Evolutionary conservation across 352 stramenopile genomes (phyloP).

Genomic region (Pythium scleroteichum): DNA sequence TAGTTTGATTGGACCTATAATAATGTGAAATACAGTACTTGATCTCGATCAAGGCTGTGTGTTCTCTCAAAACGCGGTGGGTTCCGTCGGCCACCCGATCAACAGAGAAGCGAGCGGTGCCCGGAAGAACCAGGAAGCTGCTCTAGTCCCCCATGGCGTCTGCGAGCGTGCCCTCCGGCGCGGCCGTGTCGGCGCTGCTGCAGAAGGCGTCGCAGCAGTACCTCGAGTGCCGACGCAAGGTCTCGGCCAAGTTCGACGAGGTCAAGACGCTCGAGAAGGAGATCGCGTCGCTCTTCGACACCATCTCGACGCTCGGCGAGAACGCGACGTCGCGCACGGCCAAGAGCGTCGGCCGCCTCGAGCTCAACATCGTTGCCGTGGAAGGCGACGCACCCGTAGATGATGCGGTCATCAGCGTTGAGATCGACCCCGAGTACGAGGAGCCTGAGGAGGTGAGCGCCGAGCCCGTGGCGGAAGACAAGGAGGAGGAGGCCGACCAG

Average conservation of each 20-base stretch:
- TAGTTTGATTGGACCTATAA: constrained; percentile 3
- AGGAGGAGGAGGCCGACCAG: constrained; percentile 6
- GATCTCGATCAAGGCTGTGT: no score
- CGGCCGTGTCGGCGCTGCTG: constrained; percentile 57
- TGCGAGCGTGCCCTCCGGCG: constrained; percentile 36
- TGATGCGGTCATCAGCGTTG: constrained; percentile 58
- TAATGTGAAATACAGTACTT: not conserved
- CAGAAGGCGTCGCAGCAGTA: constrained; percentile 83
- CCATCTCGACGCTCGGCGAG: constrained; percentile 63
- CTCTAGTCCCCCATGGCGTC: constrained; percentile 44
- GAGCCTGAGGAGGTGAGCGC: constrained; percentile 37
- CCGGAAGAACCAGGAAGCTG: constrained; percentile 6
- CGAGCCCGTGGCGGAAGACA: constrained; percentile 33
- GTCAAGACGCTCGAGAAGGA: constrained; percentile 72
- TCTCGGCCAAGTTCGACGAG: constrained; percentile 79
- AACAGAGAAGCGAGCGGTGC: constrained; percentile 17
- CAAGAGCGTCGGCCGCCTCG: constrained; percentile 77
- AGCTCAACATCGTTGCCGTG: constrained; percentile 56
- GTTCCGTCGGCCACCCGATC: constrained; percentile 23
- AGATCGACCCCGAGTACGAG: constrained; percentile 80
- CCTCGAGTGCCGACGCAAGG: constrained; percentile 73
- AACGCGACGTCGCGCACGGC: constrained; percentile 23
- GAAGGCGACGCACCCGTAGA: constrained; percentile 60
- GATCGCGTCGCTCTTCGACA: constrained; percentile 70
- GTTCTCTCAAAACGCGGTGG: constrained; percentile 21